phyloP scores from a whole-genome alignment of 163 green algal species.

The Picocystis sp. region DNA sequence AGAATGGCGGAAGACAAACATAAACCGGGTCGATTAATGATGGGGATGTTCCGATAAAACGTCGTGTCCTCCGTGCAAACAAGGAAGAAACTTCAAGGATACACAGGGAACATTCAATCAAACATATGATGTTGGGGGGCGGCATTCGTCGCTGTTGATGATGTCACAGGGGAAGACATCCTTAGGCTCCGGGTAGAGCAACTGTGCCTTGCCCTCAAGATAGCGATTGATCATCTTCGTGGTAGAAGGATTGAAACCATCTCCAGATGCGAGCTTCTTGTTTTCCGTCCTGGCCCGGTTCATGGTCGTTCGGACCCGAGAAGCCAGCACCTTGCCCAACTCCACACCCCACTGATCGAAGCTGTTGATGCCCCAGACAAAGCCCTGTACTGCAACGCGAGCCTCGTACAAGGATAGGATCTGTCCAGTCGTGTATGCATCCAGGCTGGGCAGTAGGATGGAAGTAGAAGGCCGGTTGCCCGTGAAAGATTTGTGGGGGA shows the following conservation, averaged over 20 bases:
- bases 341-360: constrained; percentile 99
- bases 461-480: constrained; percentile 85
- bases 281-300: constrained; percentile 49
- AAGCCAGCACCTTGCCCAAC: constrained; percentile 90
- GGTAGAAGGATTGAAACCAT: constrained; percentile 89
- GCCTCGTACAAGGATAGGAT: constrained; percentile 48
- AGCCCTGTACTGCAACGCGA: constrained; percentile 45
- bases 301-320: constrained; percentile 45
- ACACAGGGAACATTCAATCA: not conserved
- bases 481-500: constrained; percentile 84
- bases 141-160: constrained; percentile 27
- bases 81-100: no score
- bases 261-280: constrained; percentile 24
- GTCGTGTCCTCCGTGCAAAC: no score
- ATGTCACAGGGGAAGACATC: constrained; percentile 75
- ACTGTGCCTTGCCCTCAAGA: constrained; percentile 73
- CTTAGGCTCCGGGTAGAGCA: constrained; percentile 74
- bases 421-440: constrained; percentile 85
- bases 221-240: constrained; percentile 80
- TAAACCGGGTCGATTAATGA: no score
- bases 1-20: no score
- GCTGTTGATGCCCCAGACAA: constrained; percentile 96
- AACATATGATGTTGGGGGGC: constrained; percentile 8
- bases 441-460: constrained; percentile 80
- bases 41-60: no score